A percentile compares a stretch with the other conserved stretches of the same genome.
Conservation (phyloP, 371 early-diverging fungal species). For the Mortierella sp. region DNA sequence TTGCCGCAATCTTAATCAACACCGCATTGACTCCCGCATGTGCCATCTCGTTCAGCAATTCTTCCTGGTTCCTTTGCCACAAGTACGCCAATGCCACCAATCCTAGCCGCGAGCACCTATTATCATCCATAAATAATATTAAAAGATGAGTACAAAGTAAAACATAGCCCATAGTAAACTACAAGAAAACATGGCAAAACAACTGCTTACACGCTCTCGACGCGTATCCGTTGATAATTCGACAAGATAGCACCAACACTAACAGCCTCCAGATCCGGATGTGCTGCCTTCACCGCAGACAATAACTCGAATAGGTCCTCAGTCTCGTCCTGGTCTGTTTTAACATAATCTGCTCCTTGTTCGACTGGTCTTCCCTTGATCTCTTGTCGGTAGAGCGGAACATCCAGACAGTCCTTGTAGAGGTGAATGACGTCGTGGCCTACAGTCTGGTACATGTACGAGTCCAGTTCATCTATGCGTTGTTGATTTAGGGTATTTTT, state of each 20-base stretch:
- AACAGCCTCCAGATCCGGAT: constrained; percentile 92
- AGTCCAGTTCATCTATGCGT: constrained; percentile 90
- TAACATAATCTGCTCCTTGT: constrained; percentile 76
- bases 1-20: constrained; percentile 96
- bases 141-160: not conserved
- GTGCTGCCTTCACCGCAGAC: constrained; percentile 59
- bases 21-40: constrained; percentile 85
- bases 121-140: not conserved
- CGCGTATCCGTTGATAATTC: constrained; percentile 97
- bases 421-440: constrained; percentile 93
- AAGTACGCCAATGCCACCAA: constrained; percentile 92
- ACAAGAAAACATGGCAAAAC: not conserved
- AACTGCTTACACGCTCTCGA: constrained; percentile 89
- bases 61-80: constrained; percentile 94
- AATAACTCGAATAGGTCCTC: constrained; percentile 95
- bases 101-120: constrained; percentile 86
- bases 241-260: constrained; percentile 99
- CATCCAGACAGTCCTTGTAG: constrained; percentile 90
- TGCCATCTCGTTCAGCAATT: constrained; percentile 95
- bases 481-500: not conserved
- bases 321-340: constrained; percentile 90
- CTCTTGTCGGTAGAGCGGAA: constrained; percentile 90
- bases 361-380: constrained; percentile 83
- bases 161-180: too few species aligned
- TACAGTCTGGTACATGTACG: constrained; percentile 99